These are phyloP conservation scores for Cavenderia fasciculata DNA, from an alignment of 78 protist genomes.

Conservation along the genomic window DNA sequence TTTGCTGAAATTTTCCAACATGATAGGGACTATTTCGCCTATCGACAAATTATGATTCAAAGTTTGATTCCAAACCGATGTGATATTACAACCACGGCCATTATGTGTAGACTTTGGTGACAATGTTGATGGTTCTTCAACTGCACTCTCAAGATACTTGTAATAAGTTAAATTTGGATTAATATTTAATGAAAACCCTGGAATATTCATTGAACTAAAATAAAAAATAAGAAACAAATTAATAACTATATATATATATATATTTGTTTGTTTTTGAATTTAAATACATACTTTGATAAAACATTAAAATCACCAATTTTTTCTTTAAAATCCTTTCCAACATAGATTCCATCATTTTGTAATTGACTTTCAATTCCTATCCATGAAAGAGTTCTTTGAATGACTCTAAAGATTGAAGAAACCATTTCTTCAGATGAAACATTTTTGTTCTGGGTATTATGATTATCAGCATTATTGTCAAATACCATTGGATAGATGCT, in stretches of 20 bases:
- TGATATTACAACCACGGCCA: background rate
- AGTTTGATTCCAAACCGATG: constrained; percentile 21
- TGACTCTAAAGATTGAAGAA: constrained; percentile 1
- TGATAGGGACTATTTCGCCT: constrained; percentile 10
- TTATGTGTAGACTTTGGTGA: background rate
- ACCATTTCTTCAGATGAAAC: background rate
- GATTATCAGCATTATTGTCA: background rate
- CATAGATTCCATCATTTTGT: constrained; percentile 25
- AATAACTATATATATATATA: background rate
- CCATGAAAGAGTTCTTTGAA: background rate
- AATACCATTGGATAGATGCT: constrained; percentile 41
- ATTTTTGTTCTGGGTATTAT: background rate
- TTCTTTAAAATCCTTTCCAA: background rate
- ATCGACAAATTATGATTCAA: background rate
- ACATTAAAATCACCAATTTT: constrained; percentile 48
- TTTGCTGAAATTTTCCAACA: background rate
- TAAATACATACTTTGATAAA: constrained; percentile 32
- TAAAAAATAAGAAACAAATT: background rate
- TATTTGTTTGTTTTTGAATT: background rate
- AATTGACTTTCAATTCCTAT: constrained; percentile 10
- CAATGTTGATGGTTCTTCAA: no score
- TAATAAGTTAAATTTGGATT: constrained; percentile 41
- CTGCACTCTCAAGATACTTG: background rate
- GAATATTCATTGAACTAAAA: constrained; percentile 2
- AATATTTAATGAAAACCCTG: constrained; percentile 51